Conservation (phyloP, 1,284 basidiomycete species). For the Trichosporon sp. region DNA sequence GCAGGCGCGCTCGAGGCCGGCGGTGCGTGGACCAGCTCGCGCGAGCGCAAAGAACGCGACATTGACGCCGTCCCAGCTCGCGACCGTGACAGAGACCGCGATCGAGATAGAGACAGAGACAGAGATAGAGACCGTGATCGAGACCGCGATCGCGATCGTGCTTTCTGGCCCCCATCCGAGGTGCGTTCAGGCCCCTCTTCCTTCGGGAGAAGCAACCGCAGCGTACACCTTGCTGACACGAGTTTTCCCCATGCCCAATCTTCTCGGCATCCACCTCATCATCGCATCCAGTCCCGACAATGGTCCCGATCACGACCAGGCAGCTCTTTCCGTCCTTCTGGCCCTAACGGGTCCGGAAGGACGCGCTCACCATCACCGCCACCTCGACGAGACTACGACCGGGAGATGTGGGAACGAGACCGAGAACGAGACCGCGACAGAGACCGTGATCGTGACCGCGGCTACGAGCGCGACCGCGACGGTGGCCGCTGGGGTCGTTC, state of each 20-base stretch:
- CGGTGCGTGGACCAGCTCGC: constrained; percentile 12
- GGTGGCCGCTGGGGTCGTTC: background rate
- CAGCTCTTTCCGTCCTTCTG: constrained; percentile 14
- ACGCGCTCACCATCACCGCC: constrained; percentile 16
- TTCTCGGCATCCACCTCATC: background rate
- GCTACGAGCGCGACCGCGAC: constrained; percentile 14
- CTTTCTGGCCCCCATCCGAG: constrained; percentile 16
- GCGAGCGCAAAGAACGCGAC: constrained; percentile 13
- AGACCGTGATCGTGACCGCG: constrained; percentile 13
- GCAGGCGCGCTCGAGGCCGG: constrained; percentile 17
- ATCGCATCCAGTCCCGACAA: constrained; percentile 8
- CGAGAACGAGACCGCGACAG: constrained; percentile 14
- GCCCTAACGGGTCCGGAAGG: constrained; percentile 15
- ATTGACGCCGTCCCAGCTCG: constrained; percentile 23
- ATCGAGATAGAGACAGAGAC: constrained; percentile 1
- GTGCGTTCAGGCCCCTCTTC: constrained; percentile 6
- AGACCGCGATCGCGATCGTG: background rate
- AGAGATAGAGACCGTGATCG: constrained; percentile 3
- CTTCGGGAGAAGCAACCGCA: background rate
- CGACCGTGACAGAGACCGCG: constrained; percentile 9
- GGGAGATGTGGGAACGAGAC: constrained; percentile 12
- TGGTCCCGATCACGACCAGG: constrained; percentile 12
- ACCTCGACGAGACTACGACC: constrained; percentile 11
- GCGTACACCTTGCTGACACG: background rate
- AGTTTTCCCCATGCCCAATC: background rate